These are phyloP conservation scores for Beverwykella pulmonaria DNA, from an alignment of 495 filamentous ascomycete genomes.

Conservation along the genomic window DNA sequence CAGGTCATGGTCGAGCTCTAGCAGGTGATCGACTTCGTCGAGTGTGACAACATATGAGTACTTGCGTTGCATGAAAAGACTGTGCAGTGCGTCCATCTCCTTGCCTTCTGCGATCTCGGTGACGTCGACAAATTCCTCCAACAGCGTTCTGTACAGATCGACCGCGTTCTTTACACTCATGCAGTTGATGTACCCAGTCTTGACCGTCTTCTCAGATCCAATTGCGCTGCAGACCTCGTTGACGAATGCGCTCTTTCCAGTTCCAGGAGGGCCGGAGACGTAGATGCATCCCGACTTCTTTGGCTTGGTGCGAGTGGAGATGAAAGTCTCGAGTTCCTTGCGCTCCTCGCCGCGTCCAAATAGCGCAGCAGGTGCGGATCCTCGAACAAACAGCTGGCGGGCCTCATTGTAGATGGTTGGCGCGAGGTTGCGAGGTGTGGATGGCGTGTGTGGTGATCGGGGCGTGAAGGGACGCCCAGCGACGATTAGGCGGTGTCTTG, in stretches of 20 bases:
- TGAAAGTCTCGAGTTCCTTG: conserved; percentile 67
- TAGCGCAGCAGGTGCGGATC: conserved; percentile 71
- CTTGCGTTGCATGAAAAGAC: conserved; percentile 65
- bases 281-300: conserved; percentile 83
- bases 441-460: conserved; percentile 61
- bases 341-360: conserved; percentile 84
- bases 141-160: conserved; percentile 76
- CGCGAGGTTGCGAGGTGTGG: conserved; percentile 60
- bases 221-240: conserved; percentile 70
- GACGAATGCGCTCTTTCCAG: conserved; percentile 93
- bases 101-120: conserved; percentile 58
- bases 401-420: conserved; percentile 83
- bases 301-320: conserved; percentile 62
- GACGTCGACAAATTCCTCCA: conserved; percentile 64
- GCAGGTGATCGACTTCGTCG: conserved; percentile 93
- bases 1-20: conserved; percentile 80
- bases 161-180: conserved; percentile 86
- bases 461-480: conserved; percentile 57
- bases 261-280: conserved; percentile 92
- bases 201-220: conserved; percentile 51
- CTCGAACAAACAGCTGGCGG: conserved; percentile 82
- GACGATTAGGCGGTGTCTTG: conserved; percentile 67
- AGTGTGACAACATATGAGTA: conserved; percentile 73
- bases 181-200: conserved; percentile 81
- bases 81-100: conserved; percentile 58